Base-by-base conservation (phyloP, 2,329 filamentous ascomycete genomes). In the Alternaria atra region DNA sequence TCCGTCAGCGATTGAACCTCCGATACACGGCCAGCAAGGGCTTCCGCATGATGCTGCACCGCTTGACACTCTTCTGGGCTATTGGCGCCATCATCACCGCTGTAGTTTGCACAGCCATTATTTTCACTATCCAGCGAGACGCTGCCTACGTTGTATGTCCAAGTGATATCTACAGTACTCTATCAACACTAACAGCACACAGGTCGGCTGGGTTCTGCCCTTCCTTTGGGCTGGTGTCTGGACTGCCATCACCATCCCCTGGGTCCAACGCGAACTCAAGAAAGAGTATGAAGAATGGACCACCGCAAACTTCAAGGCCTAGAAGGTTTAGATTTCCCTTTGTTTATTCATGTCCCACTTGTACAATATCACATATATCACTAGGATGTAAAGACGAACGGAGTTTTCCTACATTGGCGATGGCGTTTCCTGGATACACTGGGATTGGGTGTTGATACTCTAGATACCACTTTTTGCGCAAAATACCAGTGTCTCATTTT, bases 51-150 rank as follows among this genome's bases (percentile, higher is more conserved):
- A 85, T 86, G 83, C 74, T 86, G 51, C 80, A 84, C 57, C 78
- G 82, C 3, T 66, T 85, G 63, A 84, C 84, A 3, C 67, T 84
- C 5, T 86, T 86, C 69, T 86, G 84, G 84, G 83, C 81, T 6
- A 70, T 83, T 58, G 83, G 82, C 8, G 77, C 79, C 4, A 74
- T 82, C 48, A 71, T 68, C 2, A 79, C 79, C 57, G 78, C 82
- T 1, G 72, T 74, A 4, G 71, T 80, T 6, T 80, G 78, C 13
- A 83, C 81, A 1, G 79, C 79, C 12, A 73, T 85, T 27, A 75
- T 84, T 20, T 84, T 84, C 66, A 84, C 83, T 6, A 77, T 84
- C 17, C 69, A 80, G 51, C 74, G 77, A 25, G 81, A 84, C 58
- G 80, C 80, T 42, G 83, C 82, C 13, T 85, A 84, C 63, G 77